A percentile compares a stretch with the other conserved stretches of the same genome.
Evolutionary conservation across 805 yeast species (phyloP).

Genomic region (Metschnikowia hibisci): DNA sequence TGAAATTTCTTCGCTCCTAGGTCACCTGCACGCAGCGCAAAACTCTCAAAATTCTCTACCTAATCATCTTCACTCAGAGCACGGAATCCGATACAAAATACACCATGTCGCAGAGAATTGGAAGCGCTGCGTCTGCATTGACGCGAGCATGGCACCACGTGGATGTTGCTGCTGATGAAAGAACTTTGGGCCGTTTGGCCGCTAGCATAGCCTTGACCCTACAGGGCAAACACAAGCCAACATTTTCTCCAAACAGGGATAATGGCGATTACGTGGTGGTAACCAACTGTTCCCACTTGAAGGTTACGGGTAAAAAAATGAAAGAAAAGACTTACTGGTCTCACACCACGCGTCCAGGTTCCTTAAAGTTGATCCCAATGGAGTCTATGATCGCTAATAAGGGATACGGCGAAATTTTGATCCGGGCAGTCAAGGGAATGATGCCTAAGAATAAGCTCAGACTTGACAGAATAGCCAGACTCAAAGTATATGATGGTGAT

Average conservation of each 20-base stretch:
- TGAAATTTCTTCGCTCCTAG: background rate
- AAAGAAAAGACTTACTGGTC: slow-evolving; percentile 80
- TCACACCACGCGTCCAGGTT: slow-evolving; percentile 88
- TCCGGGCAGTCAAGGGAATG: slow-evolving; percentile 92
- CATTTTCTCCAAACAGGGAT: slow-evolving; percentile 67
- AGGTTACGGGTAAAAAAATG: slow-evolving; percentile 82
- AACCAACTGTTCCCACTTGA: slow-evolving; percentile 79
- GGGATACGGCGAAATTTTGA: slow-evolving; percentile 84
- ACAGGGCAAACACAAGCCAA: slow-evolving; percentile 97
- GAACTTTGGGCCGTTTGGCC: slow-evolving; percentile 92
- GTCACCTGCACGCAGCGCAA: slow-evolving; percentile 1
- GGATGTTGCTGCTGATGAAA: slow-evolving; percentile 76
- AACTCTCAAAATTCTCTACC: slow-evolving; percentile 1
- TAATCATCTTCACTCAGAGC: slow-evolving; percentile 2
- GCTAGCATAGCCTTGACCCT: slow-evolving; percentile 80
- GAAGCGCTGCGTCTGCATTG: slow-evolving; percentile 64
- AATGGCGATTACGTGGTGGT: slow-evolving; percentile 97
- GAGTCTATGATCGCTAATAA: slow-evolving; percentile 66
- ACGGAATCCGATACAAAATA: background rate
- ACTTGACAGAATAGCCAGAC: slow-evolving; percentile 71
- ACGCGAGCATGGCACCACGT: slow-evolving; percentile 95
- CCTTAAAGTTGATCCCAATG: slow-evolving; percentile 80
- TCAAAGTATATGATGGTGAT: slow-evolving; percentile 83
- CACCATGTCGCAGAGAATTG: slow-evolving; percentile 45
- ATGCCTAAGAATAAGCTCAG: slow-evolving; percentile 87